Base-by-base conservation (phyloP, 306 rosid species). In the Begonia fuchsioides region DNA sequence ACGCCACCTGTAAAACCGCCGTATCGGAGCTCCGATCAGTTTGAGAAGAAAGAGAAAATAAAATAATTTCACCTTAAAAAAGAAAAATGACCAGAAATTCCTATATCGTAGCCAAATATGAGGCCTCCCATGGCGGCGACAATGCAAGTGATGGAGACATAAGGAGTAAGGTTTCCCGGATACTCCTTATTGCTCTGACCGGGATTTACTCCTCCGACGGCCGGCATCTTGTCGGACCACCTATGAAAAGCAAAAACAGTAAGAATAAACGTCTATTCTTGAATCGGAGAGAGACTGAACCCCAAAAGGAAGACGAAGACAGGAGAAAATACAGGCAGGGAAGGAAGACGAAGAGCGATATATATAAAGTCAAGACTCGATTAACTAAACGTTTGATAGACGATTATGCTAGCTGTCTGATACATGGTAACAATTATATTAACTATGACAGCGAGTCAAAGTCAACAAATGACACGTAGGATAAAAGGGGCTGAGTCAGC, bases 81-180 rank as follows among this genome's bases (percentile, higher is more conserved):
- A 3, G 4, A 41, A 11, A 10, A 41, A n/a, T 41, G 62, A 80
- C 88, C 88, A 8, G 88, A 80, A 60, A 80, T 80, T 16, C 88
- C 88, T n/a, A 80, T 80, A 52, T 80, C 88, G 68, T 80, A 80
- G 0, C 88, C 88, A n/a, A 80, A 80, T 58, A 80, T 80, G 4
- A 80, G 57, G 10, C 88, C 88, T 11, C 88, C 88, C 88, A 76
- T 80, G 55, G 78, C 88, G 5, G 88, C 88, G 9, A 76, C 81
- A 6, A 80, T 60, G 19, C 88, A 80, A 32, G 88, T 76, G 46
- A 76, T 35, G 2, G 74, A 62, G 17, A 80, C 83, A 44, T 56
- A 80, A 0, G 64, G 72, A 44, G 88, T 80, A 59, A 80, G 81
- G 39, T 60, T 68, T 3, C 88, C 88, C 0, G 88, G 83, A 18